Conservation (phyloP, 345 rosid species). For the Lepidium didymum region DNA sequence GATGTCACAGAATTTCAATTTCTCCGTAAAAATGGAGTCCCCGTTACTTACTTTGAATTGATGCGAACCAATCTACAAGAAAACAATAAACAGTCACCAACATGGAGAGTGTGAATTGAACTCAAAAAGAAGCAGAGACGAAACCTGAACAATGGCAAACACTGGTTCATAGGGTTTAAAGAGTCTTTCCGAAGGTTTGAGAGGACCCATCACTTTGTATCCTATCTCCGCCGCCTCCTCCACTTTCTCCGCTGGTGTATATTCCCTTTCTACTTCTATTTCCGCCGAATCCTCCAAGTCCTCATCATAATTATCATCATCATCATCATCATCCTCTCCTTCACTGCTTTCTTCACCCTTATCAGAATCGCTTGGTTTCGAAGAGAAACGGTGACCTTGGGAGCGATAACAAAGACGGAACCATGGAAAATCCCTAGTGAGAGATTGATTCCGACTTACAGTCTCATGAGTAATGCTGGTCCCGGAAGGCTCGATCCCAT, state of each 20-base stretch:
- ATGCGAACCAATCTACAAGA: slow-evolving; percentile 71
- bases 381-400: slow-evolving; percentile 40
- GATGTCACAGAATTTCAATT: slow-evolving; percentile 84
- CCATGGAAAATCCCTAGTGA: slow-evolving; percentile 11
- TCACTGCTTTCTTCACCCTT: slow-evolving; percentile 34
- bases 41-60: slow-evolving; percentile 96
- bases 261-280: slow-evolving; percentile 40
- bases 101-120: not conserved
- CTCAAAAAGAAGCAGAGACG: not conserved
- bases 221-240: slow-evolving; percentile 81
- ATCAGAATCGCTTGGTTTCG: slow-evolving; percentile 19
- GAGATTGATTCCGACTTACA: not conserved
- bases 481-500: not conserved
- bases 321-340: slow-evolving; percentile 31
- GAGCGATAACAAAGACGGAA: slow-evolving; percentile 17
- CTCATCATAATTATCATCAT: slow-evolving; percentile 24
- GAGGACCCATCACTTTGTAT: slow-evolving; percentile 67
- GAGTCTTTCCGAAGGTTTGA: slow-evolving; percentile 44
- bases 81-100: not conserved
- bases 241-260: slow-evolving; percentile 62
- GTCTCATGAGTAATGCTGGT: slow-evolving; percentile 14
- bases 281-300: slow-evolving; percentile 30
- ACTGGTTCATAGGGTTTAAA: slow-evolving; percentile 72
- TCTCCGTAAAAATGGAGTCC: slow-evolving; percentile 74
- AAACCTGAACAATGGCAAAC: slow-evolving; percentile 90